Base-by-base conservation (phyloP, 768 basidiomycete genomes). In the Tulasnella sp. region DNA sequence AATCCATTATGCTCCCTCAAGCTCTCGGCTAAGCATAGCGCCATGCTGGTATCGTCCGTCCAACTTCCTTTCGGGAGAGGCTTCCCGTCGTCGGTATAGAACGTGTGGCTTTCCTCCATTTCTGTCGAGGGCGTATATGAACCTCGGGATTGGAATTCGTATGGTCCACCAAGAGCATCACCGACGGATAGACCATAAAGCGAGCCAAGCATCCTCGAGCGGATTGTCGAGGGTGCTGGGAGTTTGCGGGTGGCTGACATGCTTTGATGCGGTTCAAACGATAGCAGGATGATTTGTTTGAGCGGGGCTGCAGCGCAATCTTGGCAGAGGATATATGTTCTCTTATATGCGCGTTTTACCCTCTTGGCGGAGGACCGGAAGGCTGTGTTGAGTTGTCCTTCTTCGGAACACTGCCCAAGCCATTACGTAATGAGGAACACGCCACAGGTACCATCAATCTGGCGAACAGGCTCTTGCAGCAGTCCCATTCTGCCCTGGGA, bases 21-120 rank as follows among this genome's bases (percentile, higher is more conserved):
- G 39, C 38, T 40, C 38, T 39, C 38, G 19, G 72, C 71, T 3
- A 77, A 17, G 64, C 72, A 73, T 17, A 77, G 42, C 37, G 67
- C 52, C 76, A 74, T 77, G 36, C 54, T 67, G 0, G 77, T 74
- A 74, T 78, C 78, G 70, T 78, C 78, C 39, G 78, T 78, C 78
- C 78, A 78, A 29, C 67, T 77, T 42, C 78, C 78, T 19, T 77
- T 42, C 12, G 68, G 67, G 54, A 78, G 67, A 29, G 78, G 76
- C 12, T 77, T 64, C 3, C 70, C 76, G 29, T 64, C 58, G 8
- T 73, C 36, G 40, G 45, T 34, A 12, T 2, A n/a, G 38, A 78
- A 78, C 2, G 64, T 78, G 42, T 73, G 54, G 14, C 42, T 58
- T 31, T 72, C 71, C 67, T 73, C 36, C 77, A 78, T 77, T 9